Percentiles rank a stretch among this genome's conserved stretches.
phyloP scores from a whole-genome alignment of 768 basidiomycete species.

The Holtermanniella nyarrowii region DNA sequence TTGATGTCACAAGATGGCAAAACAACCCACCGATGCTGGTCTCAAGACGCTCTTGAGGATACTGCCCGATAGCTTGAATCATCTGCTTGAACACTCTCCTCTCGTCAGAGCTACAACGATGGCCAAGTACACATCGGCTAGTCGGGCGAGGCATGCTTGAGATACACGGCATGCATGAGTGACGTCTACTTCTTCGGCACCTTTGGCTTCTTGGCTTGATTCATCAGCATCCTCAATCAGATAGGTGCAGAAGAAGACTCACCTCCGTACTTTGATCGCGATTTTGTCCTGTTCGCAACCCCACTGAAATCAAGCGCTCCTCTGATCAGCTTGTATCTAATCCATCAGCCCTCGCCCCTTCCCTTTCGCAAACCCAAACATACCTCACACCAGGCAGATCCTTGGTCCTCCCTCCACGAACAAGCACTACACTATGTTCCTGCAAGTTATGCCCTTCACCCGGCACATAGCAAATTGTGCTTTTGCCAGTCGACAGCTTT shows the following conservation, averaged over 20 bases:
- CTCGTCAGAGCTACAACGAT: no score
- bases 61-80: no score
- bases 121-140: no score
- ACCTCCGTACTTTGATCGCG: slow-evolving; percentile 91
- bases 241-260: slow-evolving; percentile 14
- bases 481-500: slow-evolving; percentile 79
- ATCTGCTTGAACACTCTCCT: no score
- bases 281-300: slow-evolving; percentile 68
- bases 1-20: no score
- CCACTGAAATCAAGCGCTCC: slow-evolving; percentile 85
- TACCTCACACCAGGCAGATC: slow-evolving; percentile 97
- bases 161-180: not conserved
- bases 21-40: no score
- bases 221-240: not conserved
- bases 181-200: not conserved
- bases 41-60: no score
- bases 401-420: slow-evolving; percentile 91
- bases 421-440: slow-evolving; percentile 89
- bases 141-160: not conserved
- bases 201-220: slow-evolving; percentile 74
- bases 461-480: slow-evolving; percentile 84
- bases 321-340: slow-evolving; percentile 87
- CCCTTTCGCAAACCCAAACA: slow-evolving; percentile 14
- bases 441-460: slow-evolving; percentile 97
- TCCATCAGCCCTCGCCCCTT: not conserved